These are phyloP conservation scores for Bryoglossum gracile DNA, from an alignment of 495 filamentous ascomycete species.

Conservation along the genomic window DNA sequence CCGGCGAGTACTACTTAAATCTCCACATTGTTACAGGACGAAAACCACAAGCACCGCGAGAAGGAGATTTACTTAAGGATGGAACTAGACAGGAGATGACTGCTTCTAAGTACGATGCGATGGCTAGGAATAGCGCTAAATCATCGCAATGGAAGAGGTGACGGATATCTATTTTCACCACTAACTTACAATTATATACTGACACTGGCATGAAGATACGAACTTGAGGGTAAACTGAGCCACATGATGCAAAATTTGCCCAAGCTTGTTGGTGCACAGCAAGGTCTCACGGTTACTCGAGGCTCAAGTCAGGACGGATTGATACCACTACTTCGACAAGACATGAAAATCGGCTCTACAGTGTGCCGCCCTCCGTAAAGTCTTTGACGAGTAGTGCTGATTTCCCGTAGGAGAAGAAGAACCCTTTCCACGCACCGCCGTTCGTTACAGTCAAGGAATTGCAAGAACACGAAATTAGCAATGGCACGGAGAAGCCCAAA, in stretches of 20 bases:
- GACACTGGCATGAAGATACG: constrained; percentile 4
- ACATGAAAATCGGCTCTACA: too few species aligned
- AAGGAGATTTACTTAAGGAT: constrained; percentile 22
- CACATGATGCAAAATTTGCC: constrained; percentile 8
- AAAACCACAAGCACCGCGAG: constrained; percentile 17
- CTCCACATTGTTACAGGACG: constrained; percentile 25
- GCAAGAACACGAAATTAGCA: background rate
- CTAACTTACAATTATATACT: background rate
- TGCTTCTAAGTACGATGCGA: constrained; percentile 21
- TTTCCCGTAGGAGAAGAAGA: too few species aligned
- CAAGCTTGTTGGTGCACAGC: too few species aligned
- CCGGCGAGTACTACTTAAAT: constrained; percentile 19
- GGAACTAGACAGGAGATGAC: constrained; percentile 24
- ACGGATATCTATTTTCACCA: background rate
- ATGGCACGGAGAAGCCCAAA: background rate
- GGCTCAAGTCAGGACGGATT: background rate
- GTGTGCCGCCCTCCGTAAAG: too few species aligned
- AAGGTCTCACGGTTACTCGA: background rate
- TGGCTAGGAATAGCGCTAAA: constrained; percentile 18
- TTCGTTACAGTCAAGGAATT: background rate
- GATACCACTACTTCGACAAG: background rate
- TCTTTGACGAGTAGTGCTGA: too few species aligned
- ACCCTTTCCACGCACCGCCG: background rate
- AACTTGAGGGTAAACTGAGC: constrained; percentile 12
- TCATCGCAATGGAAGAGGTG: constrained; percentile 17